Evolutionary conservation across 177 flowering plant genomes (phyloP), one percentile per base, ranked within the genome.

Genomic region (Telopea speciosissima): DNA sequence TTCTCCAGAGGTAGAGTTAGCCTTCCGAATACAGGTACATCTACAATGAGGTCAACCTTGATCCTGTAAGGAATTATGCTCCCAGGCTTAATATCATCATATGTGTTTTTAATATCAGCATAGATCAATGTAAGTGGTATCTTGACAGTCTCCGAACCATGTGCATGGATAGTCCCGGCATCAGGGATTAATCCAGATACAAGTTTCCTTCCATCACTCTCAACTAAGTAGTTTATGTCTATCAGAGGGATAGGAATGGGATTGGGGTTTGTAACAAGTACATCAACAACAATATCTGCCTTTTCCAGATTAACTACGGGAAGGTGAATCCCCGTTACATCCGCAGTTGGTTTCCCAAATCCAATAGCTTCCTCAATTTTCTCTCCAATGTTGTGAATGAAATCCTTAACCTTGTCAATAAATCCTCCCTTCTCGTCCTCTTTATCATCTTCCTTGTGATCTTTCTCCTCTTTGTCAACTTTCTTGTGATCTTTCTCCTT

Each of bases 291-390:
- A 56, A 92, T 74, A 0, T 93, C 98, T 6, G 87, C 96, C 81
- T 73, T 83, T 26, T 90, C 73, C 56, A 93, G 86, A 81, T 84
- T 81, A 68, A 93, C 89, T 8, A 58, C 60, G 45, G 97, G 90
- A 63, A 93, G 74, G 77, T 87, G 98, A 72, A 93, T 86, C 16
- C 25, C 98, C 2, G 90, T 33, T 24, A 93, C 90, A 81, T 92
- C 97, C 19, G 98, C 97, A 73, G 91, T 87, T 61, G 98, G 98
- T 77, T 92, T 93, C 28, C 98, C 97, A 74, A 93, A 90, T 60
- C 98, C 98, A 68, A 93, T 80, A 14, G 90, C 76, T 73, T 74
- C 95, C 81, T 92, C 97, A 59, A 93, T 85, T 82, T 92, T 92
- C 83, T 93, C 96, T 26, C 94, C 97, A 60, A 93, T 83, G 76